phyloP scores from a whole-genome alignment of 768 basidiomycete genomes.

The Leccinum truebloodii region DNA sequence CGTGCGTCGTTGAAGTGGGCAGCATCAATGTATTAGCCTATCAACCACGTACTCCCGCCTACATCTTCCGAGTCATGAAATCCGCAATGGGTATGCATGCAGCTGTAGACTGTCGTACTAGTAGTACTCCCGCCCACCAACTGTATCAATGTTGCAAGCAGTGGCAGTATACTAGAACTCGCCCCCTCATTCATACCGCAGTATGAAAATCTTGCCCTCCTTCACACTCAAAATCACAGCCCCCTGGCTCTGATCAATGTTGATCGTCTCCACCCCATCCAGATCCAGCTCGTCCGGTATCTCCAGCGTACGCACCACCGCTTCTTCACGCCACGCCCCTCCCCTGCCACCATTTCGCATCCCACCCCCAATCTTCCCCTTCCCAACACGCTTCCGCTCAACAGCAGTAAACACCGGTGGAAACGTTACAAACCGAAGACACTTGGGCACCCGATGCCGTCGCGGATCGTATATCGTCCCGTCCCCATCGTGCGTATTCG shows the following conservation, averaged over 20 bases:
- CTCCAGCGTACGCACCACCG: constrained; percentile 57
- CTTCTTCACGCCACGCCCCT: constrained; percentile 37
- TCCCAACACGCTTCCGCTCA: constrained; percentile 14
- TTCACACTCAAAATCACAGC: constrained; percentile 68
- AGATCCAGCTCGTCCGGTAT: constrained; percentile 66
- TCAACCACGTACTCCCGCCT: too few species aligned
- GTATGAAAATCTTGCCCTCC: constrained; percentile 69
- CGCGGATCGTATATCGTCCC: constrained; percentile 26
- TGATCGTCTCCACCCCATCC: constrained; percentile 69
- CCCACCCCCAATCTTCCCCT: not conserved
- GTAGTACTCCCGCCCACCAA: too few species aligned
- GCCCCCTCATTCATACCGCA: constrained; percentile 55
- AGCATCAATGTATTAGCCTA: too few species aligned
- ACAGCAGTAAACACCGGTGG: constrained; percentile 44
- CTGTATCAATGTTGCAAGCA: too few species aligned
- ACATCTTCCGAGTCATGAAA: too few species aligned
- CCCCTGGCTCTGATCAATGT: constrained; percentile 76
- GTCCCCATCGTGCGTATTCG: constrained; percentile 19
- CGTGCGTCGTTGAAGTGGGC: too few species aligned
- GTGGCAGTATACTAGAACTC: not conserved
- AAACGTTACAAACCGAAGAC: constrained; percentile 71
- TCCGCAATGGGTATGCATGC: too few species aligned
- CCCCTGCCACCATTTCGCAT: not conserved
- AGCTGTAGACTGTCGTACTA: too few species aligned
- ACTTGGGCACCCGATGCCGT: constrained; percentile 41